Conservation (phyloP, 176 grass and related monocot genomes). For the Pharus latifolius region DNA sequence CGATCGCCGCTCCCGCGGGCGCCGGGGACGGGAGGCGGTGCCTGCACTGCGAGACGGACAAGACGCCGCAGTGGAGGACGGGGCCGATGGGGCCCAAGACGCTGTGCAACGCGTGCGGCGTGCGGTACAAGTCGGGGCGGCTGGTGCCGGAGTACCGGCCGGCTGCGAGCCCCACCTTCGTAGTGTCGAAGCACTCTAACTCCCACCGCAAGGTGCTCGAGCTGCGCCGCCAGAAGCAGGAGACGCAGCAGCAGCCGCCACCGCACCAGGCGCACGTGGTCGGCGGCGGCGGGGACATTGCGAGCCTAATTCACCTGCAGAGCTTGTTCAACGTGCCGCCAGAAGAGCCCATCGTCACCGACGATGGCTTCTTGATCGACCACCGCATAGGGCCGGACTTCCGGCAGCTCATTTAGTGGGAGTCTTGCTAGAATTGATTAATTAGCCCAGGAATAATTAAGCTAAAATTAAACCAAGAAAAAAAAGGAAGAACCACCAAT, state of each 20-base stretch:
- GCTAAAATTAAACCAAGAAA: conserved; percentile 16
- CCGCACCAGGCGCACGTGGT: conserved; percentile 9
- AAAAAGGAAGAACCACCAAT: conserved; percentile 16
- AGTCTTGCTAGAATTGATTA: conserved; percentile 24
- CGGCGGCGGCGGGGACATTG: background rate
- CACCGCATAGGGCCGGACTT: conserved; percentile 49
- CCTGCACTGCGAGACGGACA: conserved; percentile 91
- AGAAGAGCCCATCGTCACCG: background rate
- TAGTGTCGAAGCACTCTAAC: conserved; percentile 79
- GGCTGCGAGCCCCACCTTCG: conserved; percentile 76
- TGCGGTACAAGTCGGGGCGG: conserved; percentile 83
- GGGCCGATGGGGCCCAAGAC: conserved; percentile 96
- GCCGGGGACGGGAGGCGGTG: conserved; percentile 44
- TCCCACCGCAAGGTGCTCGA: conserved; percentile 97
- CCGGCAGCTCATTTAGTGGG: conserved; percentile 69
- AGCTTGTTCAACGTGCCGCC: conserved; percentile 25
- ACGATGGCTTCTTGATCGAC: conserved; percentile 61
- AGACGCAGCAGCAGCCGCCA: conserved; percentile 19
- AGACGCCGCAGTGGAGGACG: conserved; percentile 95
- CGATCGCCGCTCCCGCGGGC: background rate
- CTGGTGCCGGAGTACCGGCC: conserved; percentile 95
- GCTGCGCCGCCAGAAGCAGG: conserved; percentile 80
- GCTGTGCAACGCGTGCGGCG: conserved; percentile 96
- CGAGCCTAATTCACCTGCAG: conserved; percentile 19
- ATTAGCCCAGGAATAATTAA: conserved; percentile 58